Percentiles rank a stretch among this genome's conserved stretches.
These are phyloP conservation scores for Neurospora discreta DNA, from an alignment of 495 filamentous ascomycete species.

Conservation along the genomic window DNA sequence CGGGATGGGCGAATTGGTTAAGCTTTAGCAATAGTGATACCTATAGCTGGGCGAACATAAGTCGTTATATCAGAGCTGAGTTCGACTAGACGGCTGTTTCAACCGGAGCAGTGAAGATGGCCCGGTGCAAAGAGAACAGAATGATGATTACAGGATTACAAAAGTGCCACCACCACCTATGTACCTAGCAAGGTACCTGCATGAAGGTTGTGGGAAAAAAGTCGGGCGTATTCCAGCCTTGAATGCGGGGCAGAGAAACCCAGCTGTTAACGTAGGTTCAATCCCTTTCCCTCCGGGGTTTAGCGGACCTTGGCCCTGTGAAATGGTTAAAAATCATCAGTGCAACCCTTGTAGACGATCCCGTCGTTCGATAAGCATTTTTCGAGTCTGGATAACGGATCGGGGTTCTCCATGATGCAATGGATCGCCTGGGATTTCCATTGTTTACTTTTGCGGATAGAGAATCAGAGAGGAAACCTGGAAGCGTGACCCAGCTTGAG, in stretches of 20 bases:
- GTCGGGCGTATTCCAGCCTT: slow-evolving; percentile 10
- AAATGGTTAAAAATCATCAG: neutral
- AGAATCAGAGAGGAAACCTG: neutral
- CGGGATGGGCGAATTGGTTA: neutral
- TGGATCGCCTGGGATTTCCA: neutral
- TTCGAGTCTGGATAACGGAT: neutral
- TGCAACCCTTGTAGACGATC: slow-evolving; percentile 7
- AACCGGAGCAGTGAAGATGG: no score
- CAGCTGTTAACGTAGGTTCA: neutral
- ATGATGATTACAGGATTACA: neutral
- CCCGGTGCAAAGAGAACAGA: neutral
- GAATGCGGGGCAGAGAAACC: slow-evolving; percentile 7
- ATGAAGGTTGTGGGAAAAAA: neutral
- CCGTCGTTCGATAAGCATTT: neutral
- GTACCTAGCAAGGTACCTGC: neutral
- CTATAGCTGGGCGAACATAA: neutral
- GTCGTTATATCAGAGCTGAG: neutral
- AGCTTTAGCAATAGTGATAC: neutral
- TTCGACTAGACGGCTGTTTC: neutral
- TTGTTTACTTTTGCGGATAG: neutral
- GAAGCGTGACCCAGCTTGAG: neutral
- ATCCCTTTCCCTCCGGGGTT: neutral
- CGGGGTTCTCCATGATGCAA: slow-evolving; percentile 2
- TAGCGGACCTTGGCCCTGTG: neutral
- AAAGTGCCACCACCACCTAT: neutral